Conservation (phyloP, 2,329 filamentous ascomycete genomes). For the Penicillium sp. region DNA sequence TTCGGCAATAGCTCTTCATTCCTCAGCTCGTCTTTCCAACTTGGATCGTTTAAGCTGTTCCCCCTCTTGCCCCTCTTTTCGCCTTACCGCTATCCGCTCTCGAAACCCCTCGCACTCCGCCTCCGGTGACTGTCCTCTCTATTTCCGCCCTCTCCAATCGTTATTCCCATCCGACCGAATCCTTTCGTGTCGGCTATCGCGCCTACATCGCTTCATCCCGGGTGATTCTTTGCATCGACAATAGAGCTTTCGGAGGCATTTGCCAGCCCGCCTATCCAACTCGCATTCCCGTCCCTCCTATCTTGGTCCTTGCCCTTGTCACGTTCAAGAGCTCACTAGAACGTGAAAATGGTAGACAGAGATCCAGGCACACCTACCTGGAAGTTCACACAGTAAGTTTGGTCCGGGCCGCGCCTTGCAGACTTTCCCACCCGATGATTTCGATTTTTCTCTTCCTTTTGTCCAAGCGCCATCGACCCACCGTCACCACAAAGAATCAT, state of each 20-base stretch:
- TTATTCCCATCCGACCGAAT: constrained; percentile 12
- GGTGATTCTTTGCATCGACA: constrained; percentile 15
- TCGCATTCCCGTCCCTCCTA: constrained; percentile 12
- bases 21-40: background rate
- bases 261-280: constrained; percentile 7
- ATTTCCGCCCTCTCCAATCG: constrained; percentile 5
- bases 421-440: background rate
- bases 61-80: constrained; percentile 15
- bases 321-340: constrained; percentile 38
- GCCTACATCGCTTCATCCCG: constrained; percentile 2
- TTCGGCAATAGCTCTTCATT: constrained; percentile 4
- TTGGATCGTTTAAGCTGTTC: constrained; percentile 20
- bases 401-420: background rate
- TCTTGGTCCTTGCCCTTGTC: constrained; percentile 18
- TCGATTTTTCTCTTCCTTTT: background rate
- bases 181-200: constrained; percentile 8
- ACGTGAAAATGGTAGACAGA: constrained; percentile 86
- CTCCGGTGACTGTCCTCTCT: constrained; percentile 13
- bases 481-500: background rate
- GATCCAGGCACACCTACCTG: constrained; percentile 93
- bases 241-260: constrained; percentile 20
- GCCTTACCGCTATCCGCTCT: constrained; percentile 14
- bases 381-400: constrained; percentile 97
- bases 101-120: constrained; percentile 18
- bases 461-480: background rate